A percentile compares a stretch with the other conserved stretches of the same genome.
phyloP scores from a whole-genome alignment of 805 yeast species.

The Candida silvicultrix region DNA sequence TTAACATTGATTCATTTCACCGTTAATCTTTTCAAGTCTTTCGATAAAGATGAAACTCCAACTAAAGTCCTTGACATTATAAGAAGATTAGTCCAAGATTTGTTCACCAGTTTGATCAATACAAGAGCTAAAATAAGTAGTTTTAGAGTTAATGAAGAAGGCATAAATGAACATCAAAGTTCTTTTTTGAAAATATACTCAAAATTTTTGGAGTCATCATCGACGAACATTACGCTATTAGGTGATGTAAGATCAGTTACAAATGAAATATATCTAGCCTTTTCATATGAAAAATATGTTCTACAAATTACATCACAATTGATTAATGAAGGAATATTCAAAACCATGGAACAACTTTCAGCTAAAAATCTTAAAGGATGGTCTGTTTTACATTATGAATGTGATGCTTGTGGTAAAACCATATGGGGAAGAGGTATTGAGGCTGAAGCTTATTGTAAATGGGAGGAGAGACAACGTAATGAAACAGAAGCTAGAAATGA shows the following conservation, averaged over 20 bases:
- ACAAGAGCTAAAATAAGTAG: slow-evolving; percentile 20
- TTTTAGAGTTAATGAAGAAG: slow-evolving; percentile 10
- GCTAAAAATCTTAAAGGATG: slow-evolving; percentile 51
- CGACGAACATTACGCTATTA: slow-evolving; percentile 41
- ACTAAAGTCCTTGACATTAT: slow-evolving; percentile 25
- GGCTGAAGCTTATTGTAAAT: slow-evolving; percentile 41
- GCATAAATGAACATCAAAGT: slow-evolving; percentile 15
- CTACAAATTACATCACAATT: slow-evolving; percentile 44
- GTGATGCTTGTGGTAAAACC: slow-evolving; percentile 71
- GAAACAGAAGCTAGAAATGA: slow-evolving; percentile 9
- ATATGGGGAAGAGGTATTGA: slow-evolving; percentile 65
- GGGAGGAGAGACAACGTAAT: slow-evolving; percentile 43
- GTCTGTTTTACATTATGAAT: slow-evolving; percentile 47
- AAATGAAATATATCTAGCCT: slow-evolving; percentile 57
- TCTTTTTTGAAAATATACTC: slow-evolving; percentile 53
- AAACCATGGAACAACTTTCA: slow-evolving; percentile 37
- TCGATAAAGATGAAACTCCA: slow-evolving; percentile 15
- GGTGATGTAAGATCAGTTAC: slow-evolving; percentile 56
- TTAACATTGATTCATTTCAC: slow-evolving; percentile 32
- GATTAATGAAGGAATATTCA: slow-evolving; percentile 49
- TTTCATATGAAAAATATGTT: slow-evolving; percentile 55
- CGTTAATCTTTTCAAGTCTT: slow-evolving; percentile 27
- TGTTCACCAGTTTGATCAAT: slow-evolving; percentile 34
- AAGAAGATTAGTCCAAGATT: slow-evolving; percentile 34
- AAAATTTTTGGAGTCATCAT: slow-evolving; percentile 44